A percentile compares a stretch with the other conserved stretches of the same genome.
Conservation (phyloP, 2,329 filamentous ascomycete species). For the Scedosporium boydii region DNA sequence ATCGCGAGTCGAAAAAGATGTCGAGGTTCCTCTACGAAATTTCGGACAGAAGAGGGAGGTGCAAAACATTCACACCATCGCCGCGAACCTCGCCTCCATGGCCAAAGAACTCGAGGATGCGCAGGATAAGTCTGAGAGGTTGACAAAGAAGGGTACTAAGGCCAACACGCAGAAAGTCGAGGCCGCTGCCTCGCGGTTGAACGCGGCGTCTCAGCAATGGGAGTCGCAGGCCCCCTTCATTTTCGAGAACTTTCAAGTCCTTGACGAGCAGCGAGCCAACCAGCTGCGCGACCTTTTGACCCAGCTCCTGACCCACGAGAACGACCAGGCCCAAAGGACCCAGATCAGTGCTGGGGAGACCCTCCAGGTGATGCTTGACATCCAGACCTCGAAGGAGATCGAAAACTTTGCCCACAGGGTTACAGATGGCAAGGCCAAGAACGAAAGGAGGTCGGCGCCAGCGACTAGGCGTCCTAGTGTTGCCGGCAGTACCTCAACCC, state of each 20-base stretch:
- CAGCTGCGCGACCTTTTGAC: constrained; percentile 85
- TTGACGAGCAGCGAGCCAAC: constrained; percentile 84
- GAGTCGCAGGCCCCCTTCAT: constrained; percentile 90
- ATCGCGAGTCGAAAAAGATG: constrained; percentile 74
- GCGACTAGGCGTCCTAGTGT: constrained; percentile 12
- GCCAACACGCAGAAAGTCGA: constrained; percentile 71
- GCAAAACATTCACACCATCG: constrained; percentile 69
- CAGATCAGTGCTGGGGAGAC: constrained; percentile 69
- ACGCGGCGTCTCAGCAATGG: constrained; percentile 78
- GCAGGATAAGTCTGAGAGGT: constrained; percentile 77
- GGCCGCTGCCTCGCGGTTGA: constrained; percentile 60
- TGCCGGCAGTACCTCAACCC: not conserved
- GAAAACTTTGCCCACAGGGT: constrained; percentile 51
- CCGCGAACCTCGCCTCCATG: constrained; percentile 68
- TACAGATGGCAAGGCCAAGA: constrained; percentile 24
- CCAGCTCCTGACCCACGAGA: constrained; percentile 85
- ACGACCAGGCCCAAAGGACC: constrained; percentile 72
- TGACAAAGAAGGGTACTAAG: constrained; percentile 68
- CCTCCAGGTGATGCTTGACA: constrained; percentile 72
- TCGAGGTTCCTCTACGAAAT: constrained; percentile 72
- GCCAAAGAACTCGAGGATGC: constrained; percentile 79
- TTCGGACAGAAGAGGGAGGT: constrained; percentile 71
- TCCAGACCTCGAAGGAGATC: constrained; percentile 82
- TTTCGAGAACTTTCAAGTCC: constrained; percentile 82
- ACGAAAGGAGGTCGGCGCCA: not conserved